phyloP scores from a whole-genome alignment of 2,329 filamentous ascomycete genomes.

The Phoma sp. region DNA sequence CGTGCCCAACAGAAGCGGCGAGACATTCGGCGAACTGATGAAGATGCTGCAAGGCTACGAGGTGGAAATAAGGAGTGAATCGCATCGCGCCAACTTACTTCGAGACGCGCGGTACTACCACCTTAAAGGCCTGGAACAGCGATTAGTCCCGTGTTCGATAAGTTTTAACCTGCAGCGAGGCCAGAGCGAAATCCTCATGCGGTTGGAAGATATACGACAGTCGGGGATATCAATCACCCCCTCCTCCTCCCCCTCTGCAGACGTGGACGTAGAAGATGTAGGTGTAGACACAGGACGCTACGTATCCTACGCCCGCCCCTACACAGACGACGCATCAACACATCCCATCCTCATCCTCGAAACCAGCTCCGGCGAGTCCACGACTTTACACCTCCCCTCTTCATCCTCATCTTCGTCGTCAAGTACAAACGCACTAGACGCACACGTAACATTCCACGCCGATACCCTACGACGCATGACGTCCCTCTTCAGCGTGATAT shows the following conservation, averaged over 20 bases:
- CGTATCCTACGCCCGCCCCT: slow-evolving; percentile 84
- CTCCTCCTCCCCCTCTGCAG: slow-evolving; percentile 51
- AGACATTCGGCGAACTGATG: slow-evolving; percentile 82
- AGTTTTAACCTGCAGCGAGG: slow-evolving; percentile 74
- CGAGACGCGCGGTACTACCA: slow-evolving; percentile 93
- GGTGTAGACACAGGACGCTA: slow-evolving; percentile 59
- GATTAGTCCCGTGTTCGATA: slow-evolving; percentile 78
- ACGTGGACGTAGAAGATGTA: slow-evolving; percentile 38
- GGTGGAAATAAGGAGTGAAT: slow-evolving; percentile 75
- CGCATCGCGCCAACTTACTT: slow-evolving; percentile 78
- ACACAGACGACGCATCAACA: slow-evolving; percentile 75
- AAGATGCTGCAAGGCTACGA: slow-evolving; percentile 85
- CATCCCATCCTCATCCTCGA: slow-evolving; percentile 76
- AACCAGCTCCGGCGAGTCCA: slow-evolving; percentile 60
- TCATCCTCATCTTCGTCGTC: neutral
- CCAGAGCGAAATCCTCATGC: slow-evolving; percentile 77
- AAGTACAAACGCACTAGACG: too few relatives aligned
- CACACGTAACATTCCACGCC: slow-evolving; percentile 74
- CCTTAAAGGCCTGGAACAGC: slow-evolving; percentile 89
- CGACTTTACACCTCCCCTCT: slow-evolving; percentile 37
- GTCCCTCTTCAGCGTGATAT: slow-evolving; percentile 80
- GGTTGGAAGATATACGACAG: slow-evolving; percentile 87
- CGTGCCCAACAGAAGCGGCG: slow-evolving; percentile 81
- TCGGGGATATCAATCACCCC: slow-evolving; percentile 75
- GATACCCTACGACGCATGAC: slow-evolving; percentile 74